phyloP scores from a whole-genome alignment of 179 eudicot species.

The Actinidia arguta region DNA sequence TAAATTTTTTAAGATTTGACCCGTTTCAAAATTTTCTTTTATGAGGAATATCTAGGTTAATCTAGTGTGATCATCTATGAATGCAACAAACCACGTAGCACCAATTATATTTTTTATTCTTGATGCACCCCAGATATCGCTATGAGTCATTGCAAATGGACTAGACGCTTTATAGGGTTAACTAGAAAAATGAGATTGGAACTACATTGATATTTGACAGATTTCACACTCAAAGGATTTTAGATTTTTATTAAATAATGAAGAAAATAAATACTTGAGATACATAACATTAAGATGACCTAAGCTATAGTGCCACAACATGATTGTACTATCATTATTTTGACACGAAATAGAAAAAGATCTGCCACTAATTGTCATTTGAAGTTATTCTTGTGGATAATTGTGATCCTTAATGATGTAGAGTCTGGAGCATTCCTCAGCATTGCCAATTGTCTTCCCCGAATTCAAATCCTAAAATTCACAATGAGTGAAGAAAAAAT shows the following conservation, averaged over 20 bases:
- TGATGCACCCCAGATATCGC: too few species aligned
- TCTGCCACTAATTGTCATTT: neutral
- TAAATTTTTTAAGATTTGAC: too few species aligned
- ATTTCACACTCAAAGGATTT: too few species aligned
- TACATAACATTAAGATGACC: neutral
- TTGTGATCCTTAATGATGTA: neutral
- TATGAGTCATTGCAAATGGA: too few species aligned
- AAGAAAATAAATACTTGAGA: too few species aligned
- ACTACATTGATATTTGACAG: too few species aligned
- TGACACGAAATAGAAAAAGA: neutral
- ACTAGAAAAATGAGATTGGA: too few species aligned
- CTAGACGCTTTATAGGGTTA: too few species aligned
- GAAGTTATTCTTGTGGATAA: neutral
- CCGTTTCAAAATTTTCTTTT: neutral
- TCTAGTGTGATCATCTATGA: neutral
- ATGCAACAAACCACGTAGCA: too few species aligned
- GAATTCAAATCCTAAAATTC: slow-evolving; percentile 7
- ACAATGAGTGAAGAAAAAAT: neutral
- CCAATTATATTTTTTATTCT: too few species aligned
- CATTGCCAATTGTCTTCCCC: neutral
- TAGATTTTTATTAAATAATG: too few species aligned
- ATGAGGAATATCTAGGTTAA: neutral
- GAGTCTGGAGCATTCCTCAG: neutral
- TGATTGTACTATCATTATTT: neutral
- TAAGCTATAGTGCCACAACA: too few species aligned